Conservation (phyloP, 1,284 basidiomycete genomes). For the Ganoderma leucocontextum region DNA sequence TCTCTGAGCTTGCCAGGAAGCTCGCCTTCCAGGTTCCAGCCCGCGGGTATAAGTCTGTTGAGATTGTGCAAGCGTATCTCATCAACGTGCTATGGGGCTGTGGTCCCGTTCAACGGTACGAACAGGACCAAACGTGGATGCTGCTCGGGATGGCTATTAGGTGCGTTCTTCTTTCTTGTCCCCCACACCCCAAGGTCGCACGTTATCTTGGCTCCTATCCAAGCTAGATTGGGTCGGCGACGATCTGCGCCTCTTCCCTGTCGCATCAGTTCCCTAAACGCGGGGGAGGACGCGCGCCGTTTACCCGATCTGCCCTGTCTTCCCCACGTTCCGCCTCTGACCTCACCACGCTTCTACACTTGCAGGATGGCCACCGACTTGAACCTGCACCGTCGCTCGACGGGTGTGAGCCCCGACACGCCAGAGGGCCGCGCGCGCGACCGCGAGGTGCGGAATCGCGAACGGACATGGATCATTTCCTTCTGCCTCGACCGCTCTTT, state of each 20-base stretch:
- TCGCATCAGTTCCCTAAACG: constrained; percentile 17
- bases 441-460: constrained; percentile 90
- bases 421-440: constrained; percentile 79
- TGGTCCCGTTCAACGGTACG: constrained; percentile 93
- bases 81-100: constrained; percentile 86
- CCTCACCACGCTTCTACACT: constrained; percentile 17
- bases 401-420: constrained; percentile 72
- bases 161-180: constrained; percentile 45
- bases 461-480: constrained; percentile 94
- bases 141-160: constrained; percentile 87
- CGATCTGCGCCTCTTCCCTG: constrained; percentile 28
- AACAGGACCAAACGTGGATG: constrained; percentile 97
- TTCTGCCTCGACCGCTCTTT: constrained; percentile 91
- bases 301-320: constrained; percentile 29
- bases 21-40: constrained; percentile 91
- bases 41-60: constrained; percentile 92
- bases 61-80: constrained; percentile 93
- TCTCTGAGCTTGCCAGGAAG: constrained; percentile 88
- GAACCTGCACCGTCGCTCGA: constrained; percentile 92
- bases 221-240: constrained; percentile 18
- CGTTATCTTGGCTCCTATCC: constrained; percentile 19
- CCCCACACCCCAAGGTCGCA: constrained; percentile 1
- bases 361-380: constrained; percentile 95
- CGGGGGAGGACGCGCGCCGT: constrained; percentile 23
- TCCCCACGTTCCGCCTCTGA: constrained; percentile 20